A percentile compares a stretch with the other conserved stretches of the same genome.
Conservation (phyloP, 345 rosid genomes). For the Leavenworthia alabamica region DNA sequence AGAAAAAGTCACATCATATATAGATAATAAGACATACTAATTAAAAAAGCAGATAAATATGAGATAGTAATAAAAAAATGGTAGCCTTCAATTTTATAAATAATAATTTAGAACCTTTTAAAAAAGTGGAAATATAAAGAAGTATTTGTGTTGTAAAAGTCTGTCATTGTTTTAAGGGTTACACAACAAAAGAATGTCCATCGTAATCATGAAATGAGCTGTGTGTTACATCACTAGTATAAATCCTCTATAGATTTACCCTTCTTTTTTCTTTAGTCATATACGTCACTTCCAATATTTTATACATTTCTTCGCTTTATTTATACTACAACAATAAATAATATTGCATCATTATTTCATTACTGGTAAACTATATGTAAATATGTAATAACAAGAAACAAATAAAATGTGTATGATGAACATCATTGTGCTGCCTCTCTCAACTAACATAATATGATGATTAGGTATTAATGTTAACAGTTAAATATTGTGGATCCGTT, state of each 20-base stretch:
- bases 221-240: conserved; percentile 21
- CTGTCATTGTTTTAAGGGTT: conserved; percentile 17
- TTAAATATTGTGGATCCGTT: too few species aligned
- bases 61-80: background rate
- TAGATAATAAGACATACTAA: background rate
- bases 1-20: background rate
- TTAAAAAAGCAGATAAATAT: background rate
- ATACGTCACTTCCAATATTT: conserved; percentile 10
- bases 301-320: background rate
- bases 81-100: background rate
- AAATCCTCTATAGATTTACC: conserved; percentile 7
- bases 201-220: conserved; percentile 30
- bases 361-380: background rate
- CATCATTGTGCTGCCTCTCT: background rate
- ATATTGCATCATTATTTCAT: conserved; percentile 6
- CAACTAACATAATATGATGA: background rate
- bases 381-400: background rate
- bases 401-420: background rate
- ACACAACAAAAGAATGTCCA: conserved; percentile 30
- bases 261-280: conserved; percentile 4
- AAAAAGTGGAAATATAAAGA: conserved; percentile 1
- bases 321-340: background rate
- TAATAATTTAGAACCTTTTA: background rate
- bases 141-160: conserved; percentile 24
- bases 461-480: background rate